These are phyloP conservation scores for Furcasterigmium sp. DNA, from an alignment of 2,329 filamentous ascomycete species.

Conservation along the genomic window DNA sequence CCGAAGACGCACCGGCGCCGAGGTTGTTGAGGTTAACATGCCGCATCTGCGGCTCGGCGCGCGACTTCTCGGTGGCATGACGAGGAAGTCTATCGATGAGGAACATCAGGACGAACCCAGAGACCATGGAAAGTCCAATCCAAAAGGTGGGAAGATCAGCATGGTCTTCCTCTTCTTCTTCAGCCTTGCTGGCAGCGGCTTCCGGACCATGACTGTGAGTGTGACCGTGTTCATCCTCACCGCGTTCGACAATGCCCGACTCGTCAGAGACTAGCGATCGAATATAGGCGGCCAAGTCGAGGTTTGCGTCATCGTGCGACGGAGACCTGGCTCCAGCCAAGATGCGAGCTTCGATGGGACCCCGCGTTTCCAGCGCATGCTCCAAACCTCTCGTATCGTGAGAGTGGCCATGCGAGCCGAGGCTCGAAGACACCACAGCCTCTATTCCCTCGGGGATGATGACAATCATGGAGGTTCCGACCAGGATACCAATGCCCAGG, in stretches of 20 bases:
- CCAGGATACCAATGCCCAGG: conserved; percentile 87
- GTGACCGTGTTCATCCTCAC: background rate
- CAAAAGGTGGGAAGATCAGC: conserved; percentile 60
- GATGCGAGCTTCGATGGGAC: background rate
- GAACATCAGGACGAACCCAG: conserved; percentile 95
- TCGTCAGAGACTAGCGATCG: background rate
- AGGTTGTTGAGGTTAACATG: conserved; percentile 88
- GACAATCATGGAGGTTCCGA: conserved; percentile 91
- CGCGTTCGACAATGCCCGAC: background rate
- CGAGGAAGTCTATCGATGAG: conserved; percentile 82
- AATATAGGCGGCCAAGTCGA: background rate
- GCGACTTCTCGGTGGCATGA: conserved; percentile 61
- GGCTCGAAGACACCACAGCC: conserved; percentile 64
- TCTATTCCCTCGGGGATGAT: conserved; percentile 97
- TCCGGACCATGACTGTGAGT: conserved; percentile 21
- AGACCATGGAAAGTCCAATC: conserved; percentile 79
- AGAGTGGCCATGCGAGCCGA: conserved; percentile 22
- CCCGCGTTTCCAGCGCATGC: background rate
- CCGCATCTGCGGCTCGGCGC: conserved; percentile 62
- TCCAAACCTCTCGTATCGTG: background rate
- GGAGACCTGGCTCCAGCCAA: too few species aligned
- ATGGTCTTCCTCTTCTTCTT: conserved; percentile 28
- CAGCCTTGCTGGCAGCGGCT: conserved; percentile 18
- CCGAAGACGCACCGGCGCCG: conserved; percentile 42
- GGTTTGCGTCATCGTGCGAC: background rate